phyloP scores from a whole-genome alignment of 2,329 filamentous ascomycete genomes.

The Pyrenochaeta sp. region DNA sequence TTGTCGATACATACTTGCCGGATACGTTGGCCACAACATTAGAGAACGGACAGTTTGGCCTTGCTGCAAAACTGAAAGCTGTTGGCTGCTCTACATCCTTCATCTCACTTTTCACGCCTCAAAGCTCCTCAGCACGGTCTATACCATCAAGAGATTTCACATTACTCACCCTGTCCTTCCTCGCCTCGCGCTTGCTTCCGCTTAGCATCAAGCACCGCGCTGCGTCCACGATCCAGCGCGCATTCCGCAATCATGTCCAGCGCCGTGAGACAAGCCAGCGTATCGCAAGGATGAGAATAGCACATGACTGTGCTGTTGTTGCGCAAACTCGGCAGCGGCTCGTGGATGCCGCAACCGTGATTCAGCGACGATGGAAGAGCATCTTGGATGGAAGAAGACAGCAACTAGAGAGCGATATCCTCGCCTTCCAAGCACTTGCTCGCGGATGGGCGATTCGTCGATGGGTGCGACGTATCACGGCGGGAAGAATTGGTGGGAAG shows the following conservation, averaged over 20 bases:
- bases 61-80: conserved; percentile 48
- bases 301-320: conserved; percentile 56
- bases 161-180: conserved; percentile 64
- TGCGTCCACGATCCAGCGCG: conserved; percentile 60
- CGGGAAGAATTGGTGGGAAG: conserved; percentile 37
- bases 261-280: conserved; percentile 42
- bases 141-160: conserved; percentile 64
- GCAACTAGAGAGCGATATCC: conserved; percentile 47
- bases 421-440: conserved; percentile 53
- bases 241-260: conserved; percentile 54
- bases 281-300: conserved; percentile 51
- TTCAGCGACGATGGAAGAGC: conserved; percentile 55
- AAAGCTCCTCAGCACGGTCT: conserved; percentile 31
- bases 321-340: conserved; percentile 55
- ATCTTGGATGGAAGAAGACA: conserved; percentile 46
- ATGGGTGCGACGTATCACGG: conserved; percentile 34
- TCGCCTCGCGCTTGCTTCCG: conserved; percentile 65
- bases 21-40: conserved; percentile 14
- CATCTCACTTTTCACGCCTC: conserved; percentile 51
- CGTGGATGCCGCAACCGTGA: conserved; percentile 48
- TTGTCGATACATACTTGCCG: conserved; percentile 64
- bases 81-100: conserved; percentile 55
- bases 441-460: conserved; percentile 51
- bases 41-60: conserved; percentile 11
- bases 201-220: conserved; percentile 59